Conservation (phyloP, 768 basidiomycete genomes). For the Multifurca ochricompacta region DNA sequence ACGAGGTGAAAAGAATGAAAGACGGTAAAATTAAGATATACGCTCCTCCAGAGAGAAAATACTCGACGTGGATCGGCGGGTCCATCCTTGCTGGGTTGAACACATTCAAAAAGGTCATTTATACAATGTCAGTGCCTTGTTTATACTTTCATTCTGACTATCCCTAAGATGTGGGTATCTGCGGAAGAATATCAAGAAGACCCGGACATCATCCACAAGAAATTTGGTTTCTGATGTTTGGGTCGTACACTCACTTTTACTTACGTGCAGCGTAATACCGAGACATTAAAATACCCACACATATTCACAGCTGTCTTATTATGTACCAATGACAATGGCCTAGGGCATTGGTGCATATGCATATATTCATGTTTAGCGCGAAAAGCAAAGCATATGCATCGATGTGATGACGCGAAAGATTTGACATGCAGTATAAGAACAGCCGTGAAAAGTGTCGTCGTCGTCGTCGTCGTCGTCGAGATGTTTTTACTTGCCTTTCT, state of each 20-base stretch:
- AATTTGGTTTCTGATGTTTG: constrained; percentile 64
- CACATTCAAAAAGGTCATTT: constrained; percentile 91
- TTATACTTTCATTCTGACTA: constrained; percentile 4
- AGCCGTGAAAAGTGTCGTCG: constrained; percentile 25
- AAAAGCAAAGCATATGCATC: constrained; percentile 34
- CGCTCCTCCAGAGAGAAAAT: constrained; percentile 98
- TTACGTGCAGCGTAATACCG: constrained; percentile 9
- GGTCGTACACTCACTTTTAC: constrained; percentile 11
- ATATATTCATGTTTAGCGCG: constrained; percentile 28
- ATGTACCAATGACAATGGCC: not conserved
- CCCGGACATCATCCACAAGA: constrained; percentile 97
- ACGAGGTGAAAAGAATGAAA: constrained; percentile 91
- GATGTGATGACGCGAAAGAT: constrained; percentile 33
- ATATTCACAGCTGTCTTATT: constrained; percentile 10
- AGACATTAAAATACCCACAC: constrained; percentile 17
- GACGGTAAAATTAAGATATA: constrained; percentile 99
- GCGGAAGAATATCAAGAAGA: constrained; percentile 99
- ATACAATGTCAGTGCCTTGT: not conserved
- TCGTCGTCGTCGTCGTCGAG: constrained; percentile 25
- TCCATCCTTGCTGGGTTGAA: constrained; percentile 92
- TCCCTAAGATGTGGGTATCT: constrained; percentile 98
- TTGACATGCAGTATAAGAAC: constrained; percentile 33
- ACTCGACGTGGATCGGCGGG: constrained; percentile 95
- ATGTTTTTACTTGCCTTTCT: constrained; percentile 78
- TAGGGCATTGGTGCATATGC: constrained; percentile 25